phyloP scores from a whole-genome alignment of 306 rosid species.

The Chamaecrista fasciculata region DNA sequence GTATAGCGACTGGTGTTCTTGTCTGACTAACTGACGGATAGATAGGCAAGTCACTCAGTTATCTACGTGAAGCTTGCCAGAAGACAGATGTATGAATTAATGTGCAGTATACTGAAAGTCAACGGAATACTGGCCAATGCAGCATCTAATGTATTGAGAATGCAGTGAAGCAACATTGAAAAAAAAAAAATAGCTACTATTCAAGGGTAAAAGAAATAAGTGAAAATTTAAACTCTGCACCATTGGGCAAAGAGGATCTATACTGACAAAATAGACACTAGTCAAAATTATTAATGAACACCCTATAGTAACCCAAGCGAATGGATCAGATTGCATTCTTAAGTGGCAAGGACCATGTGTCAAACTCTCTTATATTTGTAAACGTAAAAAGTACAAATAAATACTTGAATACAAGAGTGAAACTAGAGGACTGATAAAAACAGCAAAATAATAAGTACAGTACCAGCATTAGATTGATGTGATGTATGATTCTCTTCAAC shows the following conservation, averaged over 20 bases:
- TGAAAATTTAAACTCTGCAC: not conserved
- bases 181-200: not conserved
- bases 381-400: not conserved
- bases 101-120: not conserved
- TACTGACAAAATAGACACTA: not conserved
- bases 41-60: not conserved
- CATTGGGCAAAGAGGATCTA: not conserved
- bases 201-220: not conserved
- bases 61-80: not conserved
- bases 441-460: conserved; percentile 17
- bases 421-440: conserved; percentile 4
- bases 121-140: not conserved
- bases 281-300: not conserved
- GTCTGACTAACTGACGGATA: too few species aligned
- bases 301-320: conserved; percentile 1
- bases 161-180: not conserved
- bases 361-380: not conserved
- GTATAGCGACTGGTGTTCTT: not conserved
- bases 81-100: not conserved
- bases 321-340: conserved; percentile 1
- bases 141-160: not conserved
- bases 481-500: conserved; percentile 40
- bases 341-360: not conserved
- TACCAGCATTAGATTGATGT: conserved; percentile 65
- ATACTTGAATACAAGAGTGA: not conserved